phyloP scores from a whole-genome alignment of 345 rosid species.

The Streptanthus diversifolius region DNA sequence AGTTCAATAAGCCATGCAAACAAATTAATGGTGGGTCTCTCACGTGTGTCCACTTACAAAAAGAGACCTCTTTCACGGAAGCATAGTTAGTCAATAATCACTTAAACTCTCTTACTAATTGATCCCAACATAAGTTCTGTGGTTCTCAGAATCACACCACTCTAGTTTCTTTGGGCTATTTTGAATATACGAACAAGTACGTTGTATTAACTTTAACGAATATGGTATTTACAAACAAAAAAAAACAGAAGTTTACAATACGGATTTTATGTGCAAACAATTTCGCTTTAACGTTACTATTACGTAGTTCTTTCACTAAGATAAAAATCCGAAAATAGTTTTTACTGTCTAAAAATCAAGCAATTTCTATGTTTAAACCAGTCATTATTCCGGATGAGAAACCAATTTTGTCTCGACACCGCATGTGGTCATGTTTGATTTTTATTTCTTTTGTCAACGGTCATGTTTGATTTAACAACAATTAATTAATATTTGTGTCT shows the following conservation, averaged over 20 bases:
- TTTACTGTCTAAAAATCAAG: not conserved
- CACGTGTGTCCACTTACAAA: slow-evolving; percentile 22
- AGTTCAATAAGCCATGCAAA: not conserved
- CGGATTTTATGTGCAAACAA: not conserved
- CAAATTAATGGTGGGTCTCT: slow-evolving; percentile 15
- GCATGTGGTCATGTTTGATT: not conserved
- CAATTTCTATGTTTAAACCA: not conserved
- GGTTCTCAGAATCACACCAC: not conserved
- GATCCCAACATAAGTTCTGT: not conserved
- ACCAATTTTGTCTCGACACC: not conserved
- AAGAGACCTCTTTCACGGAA: slow-evolving; percentile 25
- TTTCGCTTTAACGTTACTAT: not conserved
- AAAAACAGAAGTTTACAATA: not conserved
- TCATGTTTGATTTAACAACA: not conserved
- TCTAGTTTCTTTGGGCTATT: not conserved
- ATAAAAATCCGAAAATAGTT: not conserved
- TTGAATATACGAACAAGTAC: not conserved
- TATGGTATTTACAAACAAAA: not conserved
- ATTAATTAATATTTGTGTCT: not conserved
- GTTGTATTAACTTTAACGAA: too few species aligned
- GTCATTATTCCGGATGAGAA: not conserved
- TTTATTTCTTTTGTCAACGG: too few species aligned
- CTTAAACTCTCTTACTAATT: slow-evolving; percentile 1
- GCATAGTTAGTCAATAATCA: slow-evolving; percentile 22
- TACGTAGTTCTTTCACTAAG: not conserved